phyloP scores from a whole-genome alignment of 2,329 filamentous ascomycete genomes.

The Cladosporium sp. region DNA sequence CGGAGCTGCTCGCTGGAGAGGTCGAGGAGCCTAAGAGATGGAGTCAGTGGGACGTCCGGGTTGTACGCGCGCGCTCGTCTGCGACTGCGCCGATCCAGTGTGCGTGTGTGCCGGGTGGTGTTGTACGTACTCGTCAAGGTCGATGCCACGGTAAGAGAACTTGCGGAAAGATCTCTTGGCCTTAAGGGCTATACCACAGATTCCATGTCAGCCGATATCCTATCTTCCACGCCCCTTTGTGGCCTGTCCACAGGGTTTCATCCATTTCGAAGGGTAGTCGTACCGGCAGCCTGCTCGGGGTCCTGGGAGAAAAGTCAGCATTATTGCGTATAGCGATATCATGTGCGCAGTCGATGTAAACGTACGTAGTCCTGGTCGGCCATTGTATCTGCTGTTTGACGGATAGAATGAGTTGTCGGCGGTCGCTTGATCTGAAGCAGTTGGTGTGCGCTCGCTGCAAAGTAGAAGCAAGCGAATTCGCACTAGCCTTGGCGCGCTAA shows the following conservation, averaged over 20 bases:
- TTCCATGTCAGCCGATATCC: conserved; percentile 40
- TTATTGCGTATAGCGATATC: neutral
- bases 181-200: conserved; percentile 76
- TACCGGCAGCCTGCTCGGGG: conserved; percentile 91
- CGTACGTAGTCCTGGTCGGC: conserved; percentile 87
- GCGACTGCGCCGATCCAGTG: neutral
- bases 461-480: neutral
- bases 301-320: conserved; percentile 61
- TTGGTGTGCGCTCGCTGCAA: conserved; percentile 5
- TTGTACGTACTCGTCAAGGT: conserved; percentile 91
- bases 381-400: conserved; percentile 53
- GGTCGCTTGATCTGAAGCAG: conserved; percentile 13
- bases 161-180: conserved; percentile 99
- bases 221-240: conserved; percentile 44
- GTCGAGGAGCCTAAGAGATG: conserved; percentile 74
- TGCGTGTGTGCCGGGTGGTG: conserved; percentile 7
- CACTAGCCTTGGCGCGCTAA: neutral
- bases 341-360: conserved; percentile 38
- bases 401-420: conserved; percentile 18
- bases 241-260: conserved; percentile 46
- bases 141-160: conserved; percentile 99
- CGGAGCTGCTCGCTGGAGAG: conserved; percentile 98
- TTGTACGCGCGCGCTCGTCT: conserved; percentile 22
- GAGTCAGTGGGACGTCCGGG: conserved; percentile 43
- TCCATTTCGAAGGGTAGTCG: conserved; percentile 39